Conservation (phyloP, 106 monocot genomes). For the Dendrobium chrysotoxum region DNA sequence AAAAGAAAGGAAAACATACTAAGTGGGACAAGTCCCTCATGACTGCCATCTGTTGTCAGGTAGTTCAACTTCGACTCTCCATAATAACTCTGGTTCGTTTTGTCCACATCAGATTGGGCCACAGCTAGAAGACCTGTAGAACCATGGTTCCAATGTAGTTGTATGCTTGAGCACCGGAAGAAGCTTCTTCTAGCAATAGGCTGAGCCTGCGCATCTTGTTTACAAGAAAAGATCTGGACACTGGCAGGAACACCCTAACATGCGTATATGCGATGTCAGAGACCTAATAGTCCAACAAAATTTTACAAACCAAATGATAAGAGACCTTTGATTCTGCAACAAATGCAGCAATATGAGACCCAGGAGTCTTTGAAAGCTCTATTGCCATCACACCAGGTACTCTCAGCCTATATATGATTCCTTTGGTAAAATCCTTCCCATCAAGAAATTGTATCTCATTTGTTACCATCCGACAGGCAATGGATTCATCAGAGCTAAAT, state of each 20-base stretch:
- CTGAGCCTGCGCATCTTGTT: slow-evolving; percentile 55
- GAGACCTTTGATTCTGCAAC: slow-evolving; percentile 83
- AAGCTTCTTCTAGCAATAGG: slow-evolving; percentile 84
- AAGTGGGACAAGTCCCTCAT: slow-evolving; percentile 86
- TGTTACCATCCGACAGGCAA: slow-evolving; percentile 77
- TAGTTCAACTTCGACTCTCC: slow-evolving; percentile 96
- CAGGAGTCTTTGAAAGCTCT: slow-evolving; percentile 69
- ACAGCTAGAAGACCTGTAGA: slow-evolving; percentile 75
- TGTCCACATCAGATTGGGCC: slow-evolving; percentile 88
- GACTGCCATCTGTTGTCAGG: slow-evolving; percentile 76
- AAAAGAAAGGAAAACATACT: slow-evolving; percentile 35
- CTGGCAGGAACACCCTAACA: slow-evolving; percentile 88
- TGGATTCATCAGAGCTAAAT: slow-evolving; percentile 81
- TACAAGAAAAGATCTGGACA: slow-evolving; percentile 80
- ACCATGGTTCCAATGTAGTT: slow-evolving; percentile 71
- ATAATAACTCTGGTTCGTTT: slow-evolving; percentile 97
- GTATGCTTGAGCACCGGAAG: slow-evolving; percentile 81
- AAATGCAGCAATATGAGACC: slow-evolving; percentile 75
- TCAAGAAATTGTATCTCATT: slow-evolving; percentile 97
- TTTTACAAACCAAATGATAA: slow-evolving; percentile 7
- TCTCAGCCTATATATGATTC: slow-evolving; percentile 52
- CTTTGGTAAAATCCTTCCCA: slow-evolving; percentile 65
- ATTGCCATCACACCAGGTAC: slow-evolving; percentile 63
- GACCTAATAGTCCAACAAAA: neutral
- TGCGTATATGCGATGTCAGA: slow-evolving; percentile 4